Evolutionary conservation across 257 asterid genomes (phyloP), one percentile per base, ranked within the genome.

Genomic region (Solanum lignicaule): DNA sequence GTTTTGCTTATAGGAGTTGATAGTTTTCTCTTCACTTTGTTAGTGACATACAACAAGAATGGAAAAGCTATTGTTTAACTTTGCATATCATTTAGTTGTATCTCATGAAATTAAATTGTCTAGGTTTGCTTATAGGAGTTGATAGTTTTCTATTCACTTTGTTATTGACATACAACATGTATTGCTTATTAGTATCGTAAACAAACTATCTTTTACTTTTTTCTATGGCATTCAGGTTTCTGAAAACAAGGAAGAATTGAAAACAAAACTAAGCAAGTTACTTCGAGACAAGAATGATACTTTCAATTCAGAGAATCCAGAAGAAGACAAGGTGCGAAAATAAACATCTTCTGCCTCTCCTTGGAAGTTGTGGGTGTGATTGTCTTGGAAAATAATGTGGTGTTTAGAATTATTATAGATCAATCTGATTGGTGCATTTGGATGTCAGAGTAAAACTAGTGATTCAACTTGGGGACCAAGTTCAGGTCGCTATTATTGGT

Each of bases 211-310:
- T 16, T 46, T 18, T 46, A 29, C 58, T 43, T 29, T 82, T 69
- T n/a, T 68, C 84, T 84, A 20, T 89, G 85, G 39, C 60, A 58
- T 74, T 60, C 90, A 95, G 98, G 93, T 75, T 86, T 90, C 18
- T 55, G 99, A 93, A 31, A 96, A 95, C 92, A 95, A 92, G 90
- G 99, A 97, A 86, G 99, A 95, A 87, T 87, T 97, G 89, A 94
- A 97, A 89, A 81, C 90, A 46, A 97, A 94, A 93, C 93, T 97
- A 27, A 97, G 96, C 92, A 95, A 90, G 92, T 79, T 91, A 38
- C 96, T 97, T 85, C 98, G 98, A 36, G 98, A 93, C 87, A 97
- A 95, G 90, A 89, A 95, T 76, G 99, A 97, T 93, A 93, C 66
- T 62, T 96, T 97, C 86, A 95, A 93, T 87, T 86, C 87, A 88